phyloP scores from a whole-genome alignment of 202 grass and related monocot genomes.

The Brachypodium distachyon region DNA sequence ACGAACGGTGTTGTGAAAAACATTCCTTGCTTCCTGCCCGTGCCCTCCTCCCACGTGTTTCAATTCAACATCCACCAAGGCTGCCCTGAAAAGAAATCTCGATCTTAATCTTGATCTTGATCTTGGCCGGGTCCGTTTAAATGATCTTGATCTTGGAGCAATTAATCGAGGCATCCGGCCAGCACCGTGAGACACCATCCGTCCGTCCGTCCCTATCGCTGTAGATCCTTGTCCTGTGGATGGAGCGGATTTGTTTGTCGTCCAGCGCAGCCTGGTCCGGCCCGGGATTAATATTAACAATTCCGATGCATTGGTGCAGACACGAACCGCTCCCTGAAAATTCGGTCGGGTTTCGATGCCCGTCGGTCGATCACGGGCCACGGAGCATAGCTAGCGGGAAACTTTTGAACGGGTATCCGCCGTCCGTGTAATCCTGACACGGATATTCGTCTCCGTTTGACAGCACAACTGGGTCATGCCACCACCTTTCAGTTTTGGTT shows the following conservation, averaged over 20 bases:
- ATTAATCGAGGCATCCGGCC: too few species aligned
- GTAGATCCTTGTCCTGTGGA: slow-evolving; percentile 20
- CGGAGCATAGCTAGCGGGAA: too few species aligned
- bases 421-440: not conserved
- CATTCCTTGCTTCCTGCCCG: slow-evolving; percentile 39
- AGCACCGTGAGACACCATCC: too few species aligned
- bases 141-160: too few species aligned
- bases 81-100: not conserved
- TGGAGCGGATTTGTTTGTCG: too few species aligned
- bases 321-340: too few species aligned
- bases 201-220: not conserved
- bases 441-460: not conserved
- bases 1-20: not conserved
- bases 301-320: too few species aligned
- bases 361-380: not conserved
- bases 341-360: too few species aligned
- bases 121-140: not conserved
- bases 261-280: too few species aligned
- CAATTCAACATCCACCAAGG: not conserved
- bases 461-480: too few species aligned
- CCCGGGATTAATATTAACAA: not conserved
- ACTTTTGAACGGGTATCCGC: not conserved
- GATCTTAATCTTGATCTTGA: not conserved
- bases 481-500: too few species aligned
- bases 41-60: not conserved